Evolutionary conservation across 208 protist species (phyloP), one percentile per base, ranked within the genome.

Genomic region (Trypanosoma platydactyli): DNA sequence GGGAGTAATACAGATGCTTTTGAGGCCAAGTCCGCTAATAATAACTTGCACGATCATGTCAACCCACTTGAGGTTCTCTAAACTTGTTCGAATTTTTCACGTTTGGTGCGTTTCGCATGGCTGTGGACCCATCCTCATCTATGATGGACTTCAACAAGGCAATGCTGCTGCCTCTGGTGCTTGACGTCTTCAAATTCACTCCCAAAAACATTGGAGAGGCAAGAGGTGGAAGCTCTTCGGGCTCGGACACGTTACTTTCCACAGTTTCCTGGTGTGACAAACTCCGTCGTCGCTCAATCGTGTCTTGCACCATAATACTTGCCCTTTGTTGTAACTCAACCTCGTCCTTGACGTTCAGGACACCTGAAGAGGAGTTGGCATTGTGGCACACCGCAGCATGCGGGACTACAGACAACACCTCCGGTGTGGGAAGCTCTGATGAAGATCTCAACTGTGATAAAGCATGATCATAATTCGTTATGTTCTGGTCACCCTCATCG

Each of bases 131-230:
- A 16, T 2, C 16, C 6, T 5, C 44, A 16, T 48, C 44, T 48
- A 2, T 48, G 3, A 48, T 3, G 44, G 44, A 48, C 4, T 12
- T 48, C 6, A 48, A 12, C 44, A 6, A 48, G 3, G 12, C 44
- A 48, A 48, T 5, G 44, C n/a, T 18, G n/a, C 52, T 57, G 52
- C 38, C 7, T 5, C 22, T 45, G 40, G 9, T 7, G 25, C 25
- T 29, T 16, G 20, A 3, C 15, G 1, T 7, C 22, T 61, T n/a
- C 24, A 35, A 9, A 33, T 50, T 5, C 35, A 20, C 13, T 20
- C 58, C 58, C 40, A 38, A 9, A 40, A 64, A 64, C 24, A 64
- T 22, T 42, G 58, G 58, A 22, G 45, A 64, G 38, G 20, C 6
- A 30, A 54, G 3, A 27, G 58, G 58, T 16, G 58, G 58, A 13